phyloP scores from a whole-genome alignment of 2,329 filamentous ascomycete genomes.

The Claviceps monticola region DNA sequence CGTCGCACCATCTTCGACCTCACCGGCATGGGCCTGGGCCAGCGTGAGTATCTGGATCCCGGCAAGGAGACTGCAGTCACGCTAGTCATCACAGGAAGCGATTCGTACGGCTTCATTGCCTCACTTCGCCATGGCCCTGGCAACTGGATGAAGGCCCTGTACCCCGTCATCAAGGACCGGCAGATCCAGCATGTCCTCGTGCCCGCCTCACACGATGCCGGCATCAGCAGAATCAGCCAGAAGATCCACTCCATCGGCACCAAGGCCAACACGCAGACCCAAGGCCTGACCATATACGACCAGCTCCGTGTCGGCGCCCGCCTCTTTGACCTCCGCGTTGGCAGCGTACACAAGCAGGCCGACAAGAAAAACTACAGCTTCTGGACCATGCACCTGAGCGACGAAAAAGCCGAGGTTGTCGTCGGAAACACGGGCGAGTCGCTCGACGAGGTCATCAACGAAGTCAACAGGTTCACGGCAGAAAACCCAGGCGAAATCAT shows the following conservation, averaged over 20 bases:
- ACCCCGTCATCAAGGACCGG: conserved; percentile 21
- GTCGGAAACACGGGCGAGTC: conserved; percentile 32
- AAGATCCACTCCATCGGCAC: conserved; percentile 21
- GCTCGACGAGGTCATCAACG: conserved; percentile 26
- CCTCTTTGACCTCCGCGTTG: conserved; percentile 33
- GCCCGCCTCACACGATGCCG: conserved; percentile 34
- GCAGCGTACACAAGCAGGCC: conserved; percentile 12
- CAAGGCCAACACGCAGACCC: conserved; percentile 29
- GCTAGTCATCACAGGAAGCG: conserved; percentile 22
- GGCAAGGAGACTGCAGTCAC: conserved; percentile 17
- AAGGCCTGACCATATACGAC: conserved; percentile 28
- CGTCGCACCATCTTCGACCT: conserved; percentile 16
- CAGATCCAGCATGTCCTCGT: conserved; percentile 30
- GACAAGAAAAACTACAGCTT: conserved; percentile 16
- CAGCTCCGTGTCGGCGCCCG: conserved; percentile 32
- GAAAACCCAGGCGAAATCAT: conserved; percentile 30
- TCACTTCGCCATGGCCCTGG: conserved; percentile 15
- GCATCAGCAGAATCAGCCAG: conserved; percentile 29
- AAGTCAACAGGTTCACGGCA: conserved; percentile 30
- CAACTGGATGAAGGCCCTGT: conserved; percentile 21
- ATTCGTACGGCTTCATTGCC: conserved; percentile 17
- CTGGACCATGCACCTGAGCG: conserved; percentile 28
- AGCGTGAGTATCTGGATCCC: conserved; percentile 20
- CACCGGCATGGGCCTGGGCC: conserved; percentile 18
- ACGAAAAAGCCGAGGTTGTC: conserved; percentile 19